Base-by-base conservation (phyloP, 1,284 basidiomycete genomes). In the Meira miltonrushii region DNA sequence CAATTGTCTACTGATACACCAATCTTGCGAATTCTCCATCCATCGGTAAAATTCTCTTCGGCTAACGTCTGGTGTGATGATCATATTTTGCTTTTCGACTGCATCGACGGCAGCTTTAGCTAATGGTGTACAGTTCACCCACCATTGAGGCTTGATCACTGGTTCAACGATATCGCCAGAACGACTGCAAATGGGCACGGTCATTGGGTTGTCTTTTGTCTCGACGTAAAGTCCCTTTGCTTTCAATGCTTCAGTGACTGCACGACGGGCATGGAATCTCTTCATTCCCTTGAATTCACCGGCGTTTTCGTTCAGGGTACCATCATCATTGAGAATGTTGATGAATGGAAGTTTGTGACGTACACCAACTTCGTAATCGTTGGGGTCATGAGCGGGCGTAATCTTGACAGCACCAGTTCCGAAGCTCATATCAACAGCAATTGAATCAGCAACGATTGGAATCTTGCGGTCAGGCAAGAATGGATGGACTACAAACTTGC, bases 361-460 rank as follows among this genome's bases (percentile, higher is more conserved):
- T 74, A 86, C 78, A 37, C 92, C 95, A 68, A 94, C 92, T 71
- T 94, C 92, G 79, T 95, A 98, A 84, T 98, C 94, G 78, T 95
- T 95, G 39, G 87, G 88, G 79, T 98, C 95, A 78, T 98, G 95
- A 0, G 94, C 95, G n/a, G 95, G 95, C 0, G 95, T 98, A 78
- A 98, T 98, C 82, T 99, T 98, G 61, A 98, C 94, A 5, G 94
- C 95, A 80, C 95, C 95, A 25, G 95, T 99, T 57, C 95, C 95
- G 70, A 98, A 97, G 41, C 85, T 84, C 87, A 92, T 96, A 79
- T 98, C 94, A 66, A 96, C 94, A 57, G 83, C 83, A 71, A 90
- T 87, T 43, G 83, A 81, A 77, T 98, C 95, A 44, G 87, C 84
- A 60, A 99, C 82, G 78, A 98, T 95, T 21, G 92, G 92, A 58